Evolutionary conservation across 768 basidiomycete species (phyloP).

Genomic region (Boletus subparvulus): DNA sequence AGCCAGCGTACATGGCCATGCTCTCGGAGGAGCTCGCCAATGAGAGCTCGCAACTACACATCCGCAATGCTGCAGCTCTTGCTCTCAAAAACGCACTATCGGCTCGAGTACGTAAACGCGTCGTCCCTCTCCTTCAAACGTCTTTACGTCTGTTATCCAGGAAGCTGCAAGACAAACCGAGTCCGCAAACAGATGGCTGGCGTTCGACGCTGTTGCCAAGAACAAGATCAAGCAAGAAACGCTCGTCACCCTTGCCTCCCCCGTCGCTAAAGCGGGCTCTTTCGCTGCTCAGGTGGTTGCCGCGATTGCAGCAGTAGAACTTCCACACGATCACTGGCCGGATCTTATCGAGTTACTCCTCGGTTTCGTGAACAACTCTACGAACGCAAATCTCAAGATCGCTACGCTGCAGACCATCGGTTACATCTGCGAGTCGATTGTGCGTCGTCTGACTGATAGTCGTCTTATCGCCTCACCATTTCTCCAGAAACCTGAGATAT

Average conservation of each 20-base stretch:
- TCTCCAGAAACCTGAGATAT: conserved; percentile 84
- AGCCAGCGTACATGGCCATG: conserved; percentile 94
- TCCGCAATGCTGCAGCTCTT: conserved; percentile 93
- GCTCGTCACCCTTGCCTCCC: conserved; percentile 77
- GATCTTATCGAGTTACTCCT: conserved; percentile 87
- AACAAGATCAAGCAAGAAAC: conserved; percentile 86
- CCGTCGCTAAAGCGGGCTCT: conserved; percentile 67
- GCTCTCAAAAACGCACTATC: conserved; percentile 94
- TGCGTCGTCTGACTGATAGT: conserved; percentile 44
- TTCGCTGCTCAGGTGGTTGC: conserved; percentile 93
- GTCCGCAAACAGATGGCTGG: conserved; percentile 78
- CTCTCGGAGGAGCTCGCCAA: conserved; percentile 83
- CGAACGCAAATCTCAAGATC: conserved; percentile 74
- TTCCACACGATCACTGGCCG: conserved; percentile 85
- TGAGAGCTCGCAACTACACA: conserved; percentile 64
- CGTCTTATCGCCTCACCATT: conserved; percentile 6
- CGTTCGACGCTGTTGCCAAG: conserved; percentile 64
- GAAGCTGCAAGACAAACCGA: conserved; percentile 73
- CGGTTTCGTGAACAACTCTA: conserved; percentile 76
- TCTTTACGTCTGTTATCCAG: conserved; percentile 42
- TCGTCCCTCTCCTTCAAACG: conserved; percentile 10
- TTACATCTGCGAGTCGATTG: conserved; percentile 95
- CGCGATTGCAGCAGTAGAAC: conserved; percentile 91
- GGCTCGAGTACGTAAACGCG: conserved; percentile 69
- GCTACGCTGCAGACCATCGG: conserved; percentile 94